Percentiles rank a stretch among this genome's conserved stretches.
Evolutionary conservation across 176 grass and related monocot species (phyloP).

Genomic region (Raddia guianensis): DNA sequence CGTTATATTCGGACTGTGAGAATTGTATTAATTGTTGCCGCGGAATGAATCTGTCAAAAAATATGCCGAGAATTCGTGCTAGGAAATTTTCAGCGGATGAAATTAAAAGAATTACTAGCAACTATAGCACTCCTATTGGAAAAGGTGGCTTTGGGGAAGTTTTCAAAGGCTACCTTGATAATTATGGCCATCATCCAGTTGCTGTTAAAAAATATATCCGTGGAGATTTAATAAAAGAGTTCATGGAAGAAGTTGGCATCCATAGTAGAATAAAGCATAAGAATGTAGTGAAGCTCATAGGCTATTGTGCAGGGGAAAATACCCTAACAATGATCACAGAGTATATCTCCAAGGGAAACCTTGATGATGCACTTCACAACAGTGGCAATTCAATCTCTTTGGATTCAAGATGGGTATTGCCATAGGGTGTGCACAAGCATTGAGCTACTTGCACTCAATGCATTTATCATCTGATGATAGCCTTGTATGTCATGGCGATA

Average conservation of each 20-base stretch:
- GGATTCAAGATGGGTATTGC: slow-evolving; percentile 30
- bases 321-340: background rate
- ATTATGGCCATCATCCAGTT: slow-evolving; percentile 1
- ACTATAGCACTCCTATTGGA: slow-evolving; percentile 31
- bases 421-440: slow-evolving; percentile 37
- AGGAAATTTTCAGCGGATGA: slow-evolving; percentile 19
- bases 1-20: no score
- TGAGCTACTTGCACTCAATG: slow-evolving; percentile 40
- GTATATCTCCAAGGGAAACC: slow-evolving; percentile 40
- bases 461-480: background rate
- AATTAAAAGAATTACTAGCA: slow-evolving; percentile 16
- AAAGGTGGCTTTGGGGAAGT: slow-evolving; percentile 36
- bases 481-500: slow-evolving; percentile 27
- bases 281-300: slow-evolving; percentile 30
- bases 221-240: slow-evolving; percentile 26
- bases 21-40: no score
- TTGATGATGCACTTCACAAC: slow-evolving; percentile 23
- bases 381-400: background rate
- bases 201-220: background rate
- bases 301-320: background rate
- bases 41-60: no score
- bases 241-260: slow-evolving; percentile 25
- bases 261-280: slow-evolving; percentile 24
- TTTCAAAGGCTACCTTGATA: slow-evolving; percentile 18
- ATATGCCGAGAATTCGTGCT: background rate